Percentiles rank a stretch among this genome's conserved stretches.
phyloP scores from a whole-genome alignment of 129 eudicot species.

The Artemisia tridentata region DNA sequence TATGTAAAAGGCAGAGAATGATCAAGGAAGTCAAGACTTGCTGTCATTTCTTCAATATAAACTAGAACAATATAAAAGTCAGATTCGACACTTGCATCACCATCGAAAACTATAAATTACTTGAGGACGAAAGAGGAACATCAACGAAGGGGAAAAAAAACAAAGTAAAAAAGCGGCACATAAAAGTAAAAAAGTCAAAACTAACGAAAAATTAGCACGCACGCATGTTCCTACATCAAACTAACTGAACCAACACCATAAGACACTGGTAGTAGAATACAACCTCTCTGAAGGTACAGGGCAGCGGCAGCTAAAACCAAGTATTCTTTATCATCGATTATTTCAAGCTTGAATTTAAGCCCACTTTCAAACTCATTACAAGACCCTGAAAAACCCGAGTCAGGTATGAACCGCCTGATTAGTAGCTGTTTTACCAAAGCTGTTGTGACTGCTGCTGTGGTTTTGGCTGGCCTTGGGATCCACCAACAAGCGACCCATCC shows the following conservation, averaged over 20 bases:
- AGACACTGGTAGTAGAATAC: constrained; percentile 49
- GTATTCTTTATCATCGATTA: constrained; percentile 17
- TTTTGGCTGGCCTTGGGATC: constrained; percentile 81
- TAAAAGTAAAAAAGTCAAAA: constrained; percentile 17
- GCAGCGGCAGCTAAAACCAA: constrained; percentile 48
- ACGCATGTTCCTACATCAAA: constrained; percentile 59
- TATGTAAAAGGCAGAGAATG: background rate
- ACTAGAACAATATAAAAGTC: too few species aligned
- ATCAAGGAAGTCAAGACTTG: background rate
- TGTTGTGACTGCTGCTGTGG: constrained; percentile 85
- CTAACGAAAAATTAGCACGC: constrained; percentile 58
- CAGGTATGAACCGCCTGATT: constrained; percentile 30
- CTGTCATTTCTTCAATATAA: background rate
- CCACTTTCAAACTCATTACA: constrained; percentile 65
- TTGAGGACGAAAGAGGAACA: constrained; percentile 7
- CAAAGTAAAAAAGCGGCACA: background rate
- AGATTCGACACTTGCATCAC: too few species aligned
- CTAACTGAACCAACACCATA: constrained; percentile 38
- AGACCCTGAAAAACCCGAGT: constrained; percentile 67
- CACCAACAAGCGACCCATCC: constrained; percentile 56
- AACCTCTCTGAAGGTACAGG: constrained; percentile 63
- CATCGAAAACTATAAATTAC: constrained; percentile 37
- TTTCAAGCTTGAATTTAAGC: constrained; percentile 35
- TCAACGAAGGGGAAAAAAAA: background rate
- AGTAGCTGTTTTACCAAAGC: constrained; percentile 84